Evolutionary conservation across 2,329 filamentous ascomycete genomes (phyloP), one percentile per base, ranked within the genome.

Genomic region (Penicillium sumatraense): DNA sequence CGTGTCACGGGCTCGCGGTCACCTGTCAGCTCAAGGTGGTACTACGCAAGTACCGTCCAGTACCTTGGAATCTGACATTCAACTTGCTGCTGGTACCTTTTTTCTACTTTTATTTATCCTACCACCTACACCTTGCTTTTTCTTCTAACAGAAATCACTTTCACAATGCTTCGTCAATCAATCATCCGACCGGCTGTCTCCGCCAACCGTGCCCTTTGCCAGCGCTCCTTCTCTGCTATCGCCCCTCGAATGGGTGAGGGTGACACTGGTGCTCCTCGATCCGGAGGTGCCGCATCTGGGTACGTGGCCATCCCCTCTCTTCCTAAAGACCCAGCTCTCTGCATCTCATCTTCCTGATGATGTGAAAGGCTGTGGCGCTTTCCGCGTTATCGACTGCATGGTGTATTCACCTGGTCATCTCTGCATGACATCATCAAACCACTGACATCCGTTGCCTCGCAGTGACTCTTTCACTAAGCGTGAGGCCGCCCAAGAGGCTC

Each of bases 401-500:
- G 24, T 49, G 14, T 56, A 44, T 49, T 55, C 50, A 50, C 53
- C 48, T 48, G 50, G 52, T 29, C 42, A 24, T 47, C 33, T 36
- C 42, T 24, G 7, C 13, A 63, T 63, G 59, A 64, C 49, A 55
- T 55, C 48, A 58, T 59, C n/a, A 24, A 54, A 38, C 56, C 42
- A 53, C 60, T 69, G 53, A 65, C 48, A 42, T 31, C 23, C 40
- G 20, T 29, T 23, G 38, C 27, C 9, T 35, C 44, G 66, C 64
- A 96, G 93, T 67, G 93, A 99, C 73, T 86, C 91, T 54, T 99
- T 97, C 85, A 91, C 88, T 80, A 89, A 89, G 80, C 91, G 95
- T 68, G 95, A 99, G 80, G 85, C 88, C 73, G 93, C 93, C 65
- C 83, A 81, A 73, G 95, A 98, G 81, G 88, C 92, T 75, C 85